Evolutionary conservation across 2,329 filamentous ascomycete species (phyloP).

Genomic region (Aspergillus ruber): DNA sequence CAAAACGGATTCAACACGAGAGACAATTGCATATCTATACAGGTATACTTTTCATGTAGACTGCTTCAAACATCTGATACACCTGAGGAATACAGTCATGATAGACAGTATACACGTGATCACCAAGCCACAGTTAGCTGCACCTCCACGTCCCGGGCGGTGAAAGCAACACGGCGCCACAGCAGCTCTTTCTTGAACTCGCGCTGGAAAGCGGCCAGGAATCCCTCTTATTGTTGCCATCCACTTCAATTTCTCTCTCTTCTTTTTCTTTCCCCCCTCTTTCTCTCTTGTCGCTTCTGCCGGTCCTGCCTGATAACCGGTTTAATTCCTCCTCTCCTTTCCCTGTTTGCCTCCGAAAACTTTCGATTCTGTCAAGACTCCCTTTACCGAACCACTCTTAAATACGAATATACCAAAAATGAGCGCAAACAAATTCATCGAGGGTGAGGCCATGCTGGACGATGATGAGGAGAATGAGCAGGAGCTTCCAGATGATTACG

Average conservation of each 20-base stretch:
- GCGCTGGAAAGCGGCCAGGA: background rate
- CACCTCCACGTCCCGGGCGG: background rate
- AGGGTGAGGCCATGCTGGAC: slow-evolving; percentile 78
- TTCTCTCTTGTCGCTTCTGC: background rate
- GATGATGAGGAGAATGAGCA: slow-evolving; percentile 82
- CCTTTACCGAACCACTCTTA: background rate
- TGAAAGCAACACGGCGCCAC: background rate
- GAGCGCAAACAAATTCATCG: slow-evolving; percentile 64
- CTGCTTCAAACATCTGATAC: no score
- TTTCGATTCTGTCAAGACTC: background rate
- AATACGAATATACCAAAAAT: slow-evolving; percentile 39
- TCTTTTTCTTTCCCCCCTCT: background rate
- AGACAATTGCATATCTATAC: no score
- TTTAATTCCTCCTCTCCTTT: background rate
- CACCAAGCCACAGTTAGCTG: background rate
- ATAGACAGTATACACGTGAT: background rate
- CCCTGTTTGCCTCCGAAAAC: slow-evolving; percentile 1
- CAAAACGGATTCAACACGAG: no score
- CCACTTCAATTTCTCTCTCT: background rate
- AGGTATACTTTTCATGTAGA: no score
- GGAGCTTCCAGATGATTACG: slow-evolving; percentile 68
- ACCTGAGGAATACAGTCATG: background rate
- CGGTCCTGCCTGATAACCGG: no score
- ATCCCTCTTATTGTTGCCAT: background rate
- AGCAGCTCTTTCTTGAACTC: background rate